These are phyloP conservation scores for Sextonia rubra DNA, from an alignment of 164 flowering plant species.

Conservation along the genomic window DNA sequence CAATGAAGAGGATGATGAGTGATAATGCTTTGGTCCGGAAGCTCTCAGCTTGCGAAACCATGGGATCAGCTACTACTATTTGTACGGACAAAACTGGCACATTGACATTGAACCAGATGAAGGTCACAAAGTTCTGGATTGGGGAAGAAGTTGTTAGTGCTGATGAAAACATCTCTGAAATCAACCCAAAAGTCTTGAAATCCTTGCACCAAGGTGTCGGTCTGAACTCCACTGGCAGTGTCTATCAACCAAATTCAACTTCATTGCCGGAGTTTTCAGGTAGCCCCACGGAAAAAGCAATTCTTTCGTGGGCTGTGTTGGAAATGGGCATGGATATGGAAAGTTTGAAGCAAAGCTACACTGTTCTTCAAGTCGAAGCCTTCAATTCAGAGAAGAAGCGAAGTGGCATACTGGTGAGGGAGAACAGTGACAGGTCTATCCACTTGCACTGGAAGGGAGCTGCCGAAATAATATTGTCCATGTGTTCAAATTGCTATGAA, in stretches of 20 bases:
- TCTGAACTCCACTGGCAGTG: constrained; percentile 51
- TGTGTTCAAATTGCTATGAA: constrained; percentile 42
- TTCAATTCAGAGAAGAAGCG: constrained; percentile 61
- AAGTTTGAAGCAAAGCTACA: constrained; percentile 17
- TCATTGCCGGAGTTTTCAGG: constrained; percentile 44
- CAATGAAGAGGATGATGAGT: constrained; percentile 44
- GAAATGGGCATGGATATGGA: constrained; percentile 39
- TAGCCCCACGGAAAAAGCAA: constrained; percentile 68
- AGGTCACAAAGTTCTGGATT: constrained; percentile 47
- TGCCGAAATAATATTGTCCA: constrained; percentile 57
- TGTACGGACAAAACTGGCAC: constrained; percentile 52
- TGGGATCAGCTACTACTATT: constrained; percentile 36
- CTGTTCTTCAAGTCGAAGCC: constrained; percentile 41
- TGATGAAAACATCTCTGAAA: constrained; percentile 8
- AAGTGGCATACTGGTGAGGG: constrained; percentile 39
- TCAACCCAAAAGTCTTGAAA: constrained; percentile 20
- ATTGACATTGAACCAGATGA: constrained; percentile 55
- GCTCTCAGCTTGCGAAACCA: constrained; percentile 34
- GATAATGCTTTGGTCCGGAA: constrained; percentile 35
- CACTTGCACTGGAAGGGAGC: constrained; percentile 71
- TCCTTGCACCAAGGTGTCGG: constrained; percentile 44
- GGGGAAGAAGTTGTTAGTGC: constrained; percentile 22
- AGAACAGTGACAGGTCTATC: constrained; percentile 16
- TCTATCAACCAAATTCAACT: constrained; percentile 20
- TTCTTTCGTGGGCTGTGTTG: constrained; percentile 51